Conservation (phyloP, 2,329 filamentous ascomycete species). For the Phaeoacremonium minimum region DNA sequence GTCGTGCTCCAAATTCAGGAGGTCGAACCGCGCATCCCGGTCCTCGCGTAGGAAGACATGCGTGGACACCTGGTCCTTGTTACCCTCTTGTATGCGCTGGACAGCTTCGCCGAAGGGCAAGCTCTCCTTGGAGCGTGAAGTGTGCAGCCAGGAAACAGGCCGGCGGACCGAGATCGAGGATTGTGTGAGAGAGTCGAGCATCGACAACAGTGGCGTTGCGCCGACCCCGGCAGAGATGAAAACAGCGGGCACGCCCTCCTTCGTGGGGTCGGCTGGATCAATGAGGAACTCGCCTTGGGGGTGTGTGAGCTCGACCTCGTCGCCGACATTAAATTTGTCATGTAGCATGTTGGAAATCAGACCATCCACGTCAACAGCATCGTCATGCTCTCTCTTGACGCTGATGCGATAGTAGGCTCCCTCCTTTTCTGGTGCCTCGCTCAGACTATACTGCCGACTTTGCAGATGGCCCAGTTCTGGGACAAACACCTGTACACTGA, state of each 20-base stretch:
- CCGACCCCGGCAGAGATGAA: constrained; percentile 67
- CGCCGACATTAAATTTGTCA: constrained; percentile 40
- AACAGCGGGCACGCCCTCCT: constrained; percentile 50
- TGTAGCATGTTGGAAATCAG: constrained; percentile 51
- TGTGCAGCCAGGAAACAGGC: constrained; percentile 61
- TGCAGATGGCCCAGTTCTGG: constrained; percentile 61
- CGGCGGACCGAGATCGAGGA: constrained; percentile 23
- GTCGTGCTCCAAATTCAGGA: constrained; percentile 49
- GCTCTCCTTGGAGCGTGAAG: constrained; percentile 41
- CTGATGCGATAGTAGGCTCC: constrained; percentile 65
- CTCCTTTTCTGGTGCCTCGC: constrained; percentile 45
- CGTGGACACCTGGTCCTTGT: constrained; percentile 37
- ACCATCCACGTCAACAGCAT: constrained; percentile 32
- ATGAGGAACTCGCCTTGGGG: constrained; percentile 61
- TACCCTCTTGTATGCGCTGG: constrained; percentile 31
- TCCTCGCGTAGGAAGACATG: constrained; percentile 57
- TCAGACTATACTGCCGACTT: constrained; percentile 72
- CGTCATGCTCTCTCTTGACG: constrained; percentile 59
- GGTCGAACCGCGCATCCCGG: constrained; percentile 47
- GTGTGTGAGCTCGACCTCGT: constrained; percentile 49
- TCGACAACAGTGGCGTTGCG: constrained; percentile 61
- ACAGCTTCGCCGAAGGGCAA: constrained; percentile 54
- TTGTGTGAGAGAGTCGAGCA: constrained; percentile 51
- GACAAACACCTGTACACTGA: constrained; percentile 60
- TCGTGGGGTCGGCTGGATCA: constrained; percentile 34